A percentile compares a stretch with the other conserved stretches of the same genome.
Evolutionary conservation across 768 basidiomycete species (phyloP).

Genomic region (Trametes punicea): DNA sequence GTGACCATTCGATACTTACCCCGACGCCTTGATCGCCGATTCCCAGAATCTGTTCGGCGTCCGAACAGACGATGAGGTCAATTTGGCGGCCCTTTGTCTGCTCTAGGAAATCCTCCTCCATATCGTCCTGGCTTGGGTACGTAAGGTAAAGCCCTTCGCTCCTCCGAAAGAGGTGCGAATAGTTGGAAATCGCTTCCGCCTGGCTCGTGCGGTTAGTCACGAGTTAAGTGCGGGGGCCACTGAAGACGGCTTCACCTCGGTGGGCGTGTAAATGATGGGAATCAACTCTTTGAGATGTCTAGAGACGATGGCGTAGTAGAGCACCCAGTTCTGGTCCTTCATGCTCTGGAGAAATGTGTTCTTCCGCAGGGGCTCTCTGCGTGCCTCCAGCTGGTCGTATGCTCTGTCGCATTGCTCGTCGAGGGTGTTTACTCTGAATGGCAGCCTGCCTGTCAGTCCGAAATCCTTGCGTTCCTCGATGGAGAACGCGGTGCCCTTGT

Average conservation of each 20-base stretch:
- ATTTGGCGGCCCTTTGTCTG: constrained; percentile 60
- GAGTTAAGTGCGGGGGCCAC: neutral
- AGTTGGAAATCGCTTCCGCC: constrained; percentile 79
- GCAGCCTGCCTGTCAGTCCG: constrained; percentile 43
- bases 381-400: constrained; percentile 53
- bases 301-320: constrained; percentile 63
- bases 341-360: constrained; percentile 75
- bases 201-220: constrained; percentile 26
- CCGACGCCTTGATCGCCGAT: constrained; percentile 74
- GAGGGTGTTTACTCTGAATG: constrained; percentile 46
- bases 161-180: constrained; percentile 79
- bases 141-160: constrained; percentile 76
- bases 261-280: constrained; percentile 80
- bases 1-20: constrained; percentile 34
- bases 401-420: constrained; percentile 77
- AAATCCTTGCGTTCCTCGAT: constrained; percentile 63
- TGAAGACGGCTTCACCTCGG: constrained; percentile 43
- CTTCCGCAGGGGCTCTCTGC: constrained; percentile 47
- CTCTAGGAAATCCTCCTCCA: constrained; percentile 76
- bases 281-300: constrained; percentile 46
- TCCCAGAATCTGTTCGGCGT: constrained; percentile 83
- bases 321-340: constrained; percentile 77
- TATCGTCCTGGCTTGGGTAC: constrained; percentile 53
- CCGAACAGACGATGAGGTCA: constrained; percentile 79
- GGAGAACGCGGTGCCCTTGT: constrained; percentile 84